Conservation (phyloP, 2,329 filamentous ascomycete species). For the Phyllosticta citriasiana region DNA sequence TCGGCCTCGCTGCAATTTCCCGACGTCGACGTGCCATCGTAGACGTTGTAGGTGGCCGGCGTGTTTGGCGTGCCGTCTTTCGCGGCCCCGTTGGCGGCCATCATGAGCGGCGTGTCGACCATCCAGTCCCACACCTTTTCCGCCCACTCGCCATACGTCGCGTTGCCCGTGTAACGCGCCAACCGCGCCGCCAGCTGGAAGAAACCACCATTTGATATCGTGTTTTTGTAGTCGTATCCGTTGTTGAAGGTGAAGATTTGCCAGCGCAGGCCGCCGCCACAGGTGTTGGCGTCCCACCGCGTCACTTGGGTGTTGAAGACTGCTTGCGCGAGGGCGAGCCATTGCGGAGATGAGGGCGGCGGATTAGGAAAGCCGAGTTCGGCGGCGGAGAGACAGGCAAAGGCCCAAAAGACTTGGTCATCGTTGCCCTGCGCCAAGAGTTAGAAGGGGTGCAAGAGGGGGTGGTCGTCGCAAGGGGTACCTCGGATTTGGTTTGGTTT, state of each 20-base stretch:
- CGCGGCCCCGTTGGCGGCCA: not conserved
- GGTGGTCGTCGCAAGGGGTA: not conserved
- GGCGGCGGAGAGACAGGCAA: constrained; percentile 46
- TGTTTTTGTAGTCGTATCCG: constrained; percentile 30
- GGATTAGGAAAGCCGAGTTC: constrained; percentile 39
- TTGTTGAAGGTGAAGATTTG: constrained; percentile 26
- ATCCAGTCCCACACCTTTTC: constrained; percentile 28
- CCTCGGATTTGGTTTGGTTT: constrained; percentile 25
- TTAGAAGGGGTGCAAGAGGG: not conserved
- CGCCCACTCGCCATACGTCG: constrained; percentile 27
- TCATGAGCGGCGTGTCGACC: constrained; percentile 16
- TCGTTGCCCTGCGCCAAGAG: constrained; percentile 37
- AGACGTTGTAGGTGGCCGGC: constrained; percentile 14
- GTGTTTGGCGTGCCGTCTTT: constrained; percentile 10
- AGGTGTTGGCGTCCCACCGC: constrained; percentile 52
- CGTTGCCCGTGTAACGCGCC: constrained; percentile 28
- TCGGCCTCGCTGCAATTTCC: constrained; percentile 22
- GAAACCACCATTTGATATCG: constrained; percentile 28
- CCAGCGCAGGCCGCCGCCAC: constrained; percentile 27
- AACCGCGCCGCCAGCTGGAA: constrained; percentile 29
- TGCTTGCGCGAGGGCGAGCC: constrained; percentile 68
- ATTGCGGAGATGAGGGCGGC: constrained; percentile 44
- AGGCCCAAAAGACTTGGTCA: constrained; percentile 50
- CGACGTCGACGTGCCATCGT: constrained; percentile 17
- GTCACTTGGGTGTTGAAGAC: constrained; percentile 69